Base-by-base conservation (phyloP, 1,284 basidiomycete genomes). In the Marasmius sp. region DNA sequence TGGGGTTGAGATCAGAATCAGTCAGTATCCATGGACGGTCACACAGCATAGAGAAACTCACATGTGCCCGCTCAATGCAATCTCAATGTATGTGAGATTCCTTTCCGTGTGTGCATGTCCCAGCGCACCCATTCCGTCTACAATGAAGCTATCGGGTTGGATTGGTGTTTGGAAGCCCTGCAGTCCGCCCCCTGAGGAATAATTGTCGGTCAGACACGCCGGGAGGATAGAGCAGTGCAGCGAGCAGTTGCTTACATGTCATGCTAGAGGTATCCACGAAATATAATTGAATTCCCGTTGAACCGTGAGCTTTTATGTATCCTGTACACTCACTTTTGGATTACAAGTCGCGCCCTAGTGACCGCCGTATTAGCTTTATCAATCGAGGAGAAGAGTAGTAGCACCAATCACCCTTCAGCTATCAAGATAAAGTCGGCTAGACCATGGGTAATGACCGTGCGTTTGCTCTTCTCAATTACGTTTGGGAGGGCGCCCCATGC, bases 121-220 rank as follows among this genome's bases (percentile, higher is more conserved):
- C 22, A 86, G 76, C 3, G 87, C 79, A 57, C 89, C 90, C 59
- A 90, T 77, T 10, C 84, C 85, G 58, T 89, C 86, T 47, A 92
- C 83, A 62, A 90, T 71, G 75, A 92, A 88, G 61, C 82, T 87
- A 65, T 91, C 89, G 27, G 80, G 75, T 27, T 73, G 67, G 45
- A 89, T 88, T 7, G 87, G 86, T 0, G 80, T 85, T 65, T 88
- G 88, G 81, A 91, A 91, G 0, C 89, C 89, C 76, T 92, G 90
- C 63, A 76, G 43, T 0, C 88, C 87, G 61, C 78, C 78, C 90
- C 87, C 85, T 87, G 14, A 0, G 20, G 58, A 50, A 9, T 57
- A 48, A 4, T 55, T 20, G 22, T 41, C 20, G 16, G 11, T 56
- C 37, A 49, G 34, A 38, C 10, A 6, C 50, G 57, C 61, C 39